Evolutionary conservation across 768 basidiomycete genomes (phyloP), one percentile per base, ranked within the genome.

Genomic region (Tulasnella sp.): DNA sequence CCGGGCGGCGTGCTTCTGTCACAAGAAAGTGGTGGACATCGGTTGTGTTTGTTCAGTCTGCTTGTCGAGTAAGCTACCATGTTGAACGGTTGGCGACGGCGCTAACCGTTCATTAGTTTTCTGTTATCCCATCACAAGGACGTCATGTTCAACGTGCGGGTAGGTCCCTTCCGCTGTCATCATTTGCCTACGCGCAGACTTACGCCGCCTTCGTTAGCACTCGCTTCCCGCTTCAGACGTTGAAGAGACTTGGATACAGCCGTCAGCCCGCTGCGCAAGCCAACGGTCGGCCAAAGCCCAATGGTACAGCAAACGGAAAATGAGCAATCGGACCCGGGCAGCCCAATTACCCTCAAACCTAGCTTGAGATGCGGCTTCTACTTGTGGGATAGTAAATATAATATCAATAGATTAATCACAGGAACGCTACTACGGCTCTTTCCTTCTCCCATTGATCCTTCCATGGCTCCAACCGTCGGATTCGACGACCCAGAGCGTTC

Each of bases 11-110:
- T 99, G 97, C 85, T 99, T 99, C 88, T 99, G 98, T 87, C 98
- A 99, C 87, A 98, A 98, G 85, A 93, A 93, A 77, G 97, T 98
- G 74, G 91, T 99, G 58, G 97, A 99, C 85, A 91, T 99, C 77
- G 98, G 96, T 78, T 99, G 96, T 83, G 96, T 99, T 31, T 99
- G 98, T 85, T 97, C 96, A n/a, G 96, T 99, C 44, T 99, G 98
- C 85, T 87, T 99, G 42, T 97, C 96, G 40, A 99, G 97, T 98
- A 83, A 80, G 95, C 89, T 1, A 14, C 46, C 41, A 58, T 37
- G 58, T 64, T 50, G 16, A 72, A 9, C 64, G 41, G 2, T 54
- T 77, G 40, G 28, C 12, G 28, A 72, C 34, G 24, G 18, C 24
- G 60, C 31, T 40, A 72, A 69, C 42, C 69, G 82, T 18, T 80